A percentile compares a stretch with the other conserved stretches of the same genome.
These are phyloP conservation scores for Abrus pulchellus DNA, from an alignment of 306 rosid species.

Conservation along the genomic window DNA sequence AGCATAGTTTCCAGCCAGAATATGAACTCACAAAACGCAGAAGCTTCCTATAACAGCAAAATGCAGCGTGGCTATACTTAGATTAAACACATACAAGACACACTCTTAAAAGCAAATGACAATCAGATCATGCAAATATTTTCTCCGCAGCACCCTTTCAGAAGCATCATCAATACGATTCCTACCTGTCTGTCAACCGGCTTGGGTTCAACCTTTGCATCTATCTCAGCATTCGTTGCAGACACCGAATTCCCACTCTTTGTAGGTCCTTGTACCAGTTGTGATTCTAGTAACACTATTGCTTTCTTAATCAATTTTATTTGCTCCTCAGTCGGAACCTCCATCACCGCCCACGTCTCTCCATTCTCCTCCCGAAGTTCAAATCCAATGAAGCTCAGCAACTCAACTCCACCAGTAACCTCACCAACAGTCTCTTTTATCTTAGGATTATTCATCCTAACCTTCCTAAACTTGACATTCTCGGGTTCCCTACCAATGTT, in stretches of 20 bases:
- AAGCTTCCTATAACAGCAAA: conserved; percentile 19
- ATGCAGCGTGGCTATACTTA: conserved; percentile 17
- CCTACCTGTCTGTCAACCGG: conserved; percentile 84
- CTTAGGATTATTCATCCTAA: conserved; percentile 87
- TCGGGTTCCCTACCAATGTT: conserved; percentile 86
- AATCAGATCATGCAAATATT: neutral
- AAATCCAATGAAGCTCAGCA: conserved; percentile 81
- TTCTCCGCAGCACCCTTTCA: neutral
- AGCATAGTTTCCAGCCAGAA: conserved; percentile 28
- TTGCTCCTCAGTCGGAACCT: conserved; percentile 65
- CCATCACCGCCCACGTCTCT: conserved; percentile 92
- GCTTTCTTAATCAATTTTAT: conserved; percentile 59
- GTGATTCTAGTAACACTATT: conserved; percentile 63
- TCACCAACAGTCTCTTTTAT: conserved; percentile 80
- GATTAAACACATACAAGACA: conserved; percentile 23
- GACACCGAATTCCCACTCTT: conserved; percentile 47
- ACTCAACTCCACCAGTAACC: conserved; percentile 80
- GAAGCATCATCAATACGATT: conserved; percentile 10
- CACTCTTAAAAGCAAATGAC: conserved; percentile 12
- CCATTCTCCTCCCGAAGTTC: conserved; percentile 76
- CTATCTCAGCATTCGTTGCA: conserved; percentile 44
- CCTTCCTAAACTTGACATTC: conserved; percentile 81
- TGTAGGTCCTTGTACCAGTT: conserved; percentile 51
- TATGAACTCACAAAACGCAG: conserved; percentile 16
- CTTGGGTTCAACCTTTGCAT: conserved; percentile 57